A percentile compares a stretch with the other conserved stretches of the same genome.
Conservation (phyloP, 306 rosid species). For the Sesbania bispinosa region DNA sequence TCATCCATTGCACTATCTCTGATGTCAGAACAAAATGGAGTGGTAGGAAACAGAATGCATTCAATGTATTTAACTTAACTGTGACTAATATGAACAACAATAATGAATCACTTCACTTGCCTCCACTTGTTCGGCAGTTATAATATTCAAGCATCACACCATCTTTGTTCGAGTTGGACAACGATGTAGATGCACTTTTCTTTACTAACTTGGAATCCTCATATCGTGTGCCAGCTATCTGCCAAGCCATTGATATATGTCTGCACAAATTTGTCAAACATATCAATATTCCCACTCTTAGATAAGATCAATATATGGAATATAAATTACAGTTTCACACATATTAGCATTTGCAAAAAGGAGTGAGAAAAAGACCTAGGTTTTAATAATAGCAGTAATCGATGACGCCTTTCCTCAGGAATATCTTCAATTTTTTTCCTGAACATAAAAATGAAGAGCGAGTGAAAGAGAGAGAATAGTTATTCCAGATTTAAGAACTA, state of each 20-base stretch:
- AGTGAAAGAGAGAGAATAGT: not conserved
- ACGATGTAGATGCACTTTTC: slow-evolving; percentile 51
- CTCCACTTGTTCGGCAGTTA: slow-evolving; percentile 72
- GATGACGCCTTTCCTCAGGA: slow-evolving; percentile 79
- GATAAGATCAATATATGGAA: not conserved
- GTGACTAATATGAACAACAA: slow-evolving; percentile 17
- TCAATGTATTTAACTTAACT: not conserved
- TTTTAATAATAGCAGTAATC: slow-evolving; percentile 51
- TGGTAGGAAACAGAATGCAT: too few species aligned
- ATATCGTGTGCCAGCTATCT: slow-evolving; percentile 75
- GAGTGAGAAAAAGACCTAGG: slow-evolving; percentile 51
- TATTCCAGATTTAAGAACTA: slow-evolving; percentile 1
- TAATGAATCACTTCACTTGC: slow-evolving; percentile 35
- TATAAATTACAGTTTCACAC: not conserved
- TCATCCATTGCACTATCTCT: not conserved
- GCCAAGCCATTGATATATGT: slow-evolving; percentile 80
- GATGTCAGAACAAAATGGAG: not conserved
- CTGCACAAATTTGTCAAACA: slow-evolving; percentile 44
- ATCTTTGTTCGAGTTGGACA: slow-evolving; percentile 34
- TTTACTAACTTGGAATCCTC: slow-evolving; percentile 65
- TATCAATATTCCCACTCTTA: slow-evolving; percentile 21
- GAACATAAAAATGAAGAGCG: too few species aligned
- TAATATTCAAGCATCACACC: slow-evolving; percentile 51
- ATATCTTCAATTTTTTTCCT: slow-evolving; percentile 91
- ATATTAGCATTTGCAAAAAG: not conserved